Evolutionary conservation across 345 rosid species (phyloP), one percentile per base, ranked within the genome.

Genomic region (Eucalyptus shirleyi): DNA sequence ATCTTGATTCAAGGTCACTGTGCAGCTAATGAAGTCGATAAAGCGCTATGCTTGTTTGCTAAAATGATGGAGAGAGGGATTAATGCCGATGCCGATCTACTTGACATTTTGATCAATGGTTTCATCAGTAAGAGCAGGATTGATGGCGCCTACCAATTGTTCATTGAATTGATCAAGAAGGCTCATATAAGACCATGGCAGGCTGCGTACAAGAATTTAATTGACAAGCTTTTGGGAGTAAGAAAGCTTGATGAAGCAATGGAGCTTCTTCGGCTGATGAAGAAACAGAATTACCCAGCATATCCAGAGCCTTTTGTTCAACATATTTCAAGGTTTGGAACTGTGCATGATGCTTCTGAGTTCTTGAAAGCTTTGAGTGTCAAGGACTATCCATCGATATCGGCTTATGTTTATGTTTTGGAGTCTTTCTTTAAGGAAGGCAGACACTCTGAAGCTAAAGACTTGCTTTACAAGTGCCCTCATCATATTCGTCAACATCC

Each of bases 1-100:
- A 94, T 96, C 90, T 94, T 97, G 93, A 97, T 96, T 90, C 95
- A 96, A 91, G 98, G 98, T 65, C 96, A 93, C 87, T 97, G 96
- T 92, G 94, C 72, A 88, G 96, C 96, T 89, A 90, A 91, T 65
- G 93, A 95, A 92, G 88, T 95, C 5, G 98, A 94, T 40, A 90
- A 92, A 89, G 99, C 98, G 45, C 93, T 96, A 12, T 85, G 89
- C 85, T 92, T 93, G 90, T 94, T 96, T 86, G 94, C 95, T 23
- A 92, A 89, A 88, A 94, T 97, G 97, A 60, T 95, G 91, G 94
- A 94, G 93, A 95, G 90, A 91, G 91, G 91, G 87, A 89, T 88
- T 19, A 88, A 92, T 91, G 88, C 92, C 13, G 99, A 97, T 92
- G 96, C 97, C 51, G 96, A 94, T 93, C 88, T 95, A 87, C 90